A percentile compares a stretch with the other conserved stretches of the same genome.
These are phyloP conservation scores for Candida dubliniensis DNA, from an alignment of 1,139 yeast genomes.

Conservation along the genomic window DNA sequence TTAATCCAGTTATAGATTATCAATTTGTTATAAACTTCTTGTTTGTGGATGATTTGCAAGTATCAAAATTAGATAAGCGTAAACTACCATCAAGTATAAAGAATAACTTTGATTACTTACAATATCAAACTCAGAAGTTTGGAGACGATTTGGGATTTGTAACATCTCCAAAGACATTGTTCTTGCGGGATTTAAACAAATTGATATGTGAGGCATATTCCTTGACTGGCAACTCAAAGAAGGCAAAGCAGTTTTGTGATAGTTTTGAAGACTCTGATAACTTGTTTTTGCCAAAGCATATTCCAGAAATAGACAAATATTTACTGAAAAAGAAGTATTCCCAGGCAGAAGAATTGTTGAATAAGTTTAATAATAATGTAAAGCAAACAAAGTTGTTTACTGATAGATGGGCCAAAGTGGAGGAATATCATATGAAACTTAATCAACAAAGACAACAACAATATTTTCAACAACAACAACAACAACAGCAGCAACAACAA, in stretches of 20 bases:
- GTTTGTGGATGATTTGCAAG: conserved; percentile 26
- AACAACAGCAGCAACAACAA: conserved; percentile 50
- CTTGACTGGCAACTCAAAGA: conserved; percentile 27
- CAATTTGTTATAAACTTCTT: conserved; percentile 24
- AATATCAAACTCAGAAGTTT: conserved; percentile 23
- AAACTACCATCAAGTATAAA: conserved; percentile 24
- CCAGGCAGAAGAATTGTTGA: conserved; percentile 41
- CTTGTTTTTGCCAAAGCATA: conserved; percentile 45
- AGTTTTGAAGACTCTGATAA: conserved; percentile 19
- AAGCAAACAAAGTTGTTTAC: conserved; percentile 42
- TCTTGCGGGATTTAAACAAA: conserved; percentile 36
- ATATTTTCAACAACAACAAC: conserved; percentile 44
- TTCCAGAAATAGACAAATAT: conserved; percentile 46
- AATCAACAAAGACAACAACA: conserved; percentile 38
- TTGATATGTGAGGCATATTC: conserved; percentile 50
- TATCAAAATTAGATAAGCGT: conserved; percentile 33
- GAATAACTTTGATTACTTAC: conserved; percentile 37
- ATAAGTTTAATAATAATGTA: conserved; percentile 31
- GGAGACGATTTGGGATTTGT: conserved; percentile 17
- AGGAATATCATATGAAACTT: conserved; percentile 16
- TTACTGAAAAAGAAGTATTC: conserved; percentile 39
- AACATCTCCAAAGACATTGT: conserved; percentile 9
- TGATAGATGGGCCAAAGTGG: conserved; percentile 27
- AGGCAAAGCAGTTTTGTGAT: conserved; percentile 35
- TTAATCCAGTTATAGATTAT: conserved; percentile 25